Base-by-base conservation (phyloP, 306 rosid species). In the Argentina anserina region DNA sequence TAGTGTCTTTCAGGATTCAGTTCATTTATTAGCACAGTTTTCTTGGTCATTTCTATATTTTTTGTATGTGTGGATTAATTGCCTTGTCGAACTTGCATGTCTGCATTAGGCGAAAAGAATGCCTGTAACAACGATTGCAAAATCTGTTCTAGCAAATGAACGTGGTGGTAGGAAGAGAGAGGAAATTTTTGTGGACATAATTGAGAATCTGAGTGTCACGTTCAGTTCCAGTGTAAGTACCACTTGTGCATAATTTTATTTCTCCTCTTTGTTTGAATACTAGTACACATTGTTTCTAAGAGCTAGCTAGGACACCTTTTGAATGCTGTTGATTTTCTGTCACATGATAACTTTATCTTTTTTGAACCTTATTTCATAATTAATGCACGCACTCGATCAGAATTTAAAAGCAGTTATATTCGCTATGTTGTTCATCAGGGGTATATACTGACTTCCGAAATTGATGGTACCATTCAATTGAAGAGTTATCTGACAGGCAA, bases 391-490 rank as follows among this genome's bases (percentile, higher is more conserved):
- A 18, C 17, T 55, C 29, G 33, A 31, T 46, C 73, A 67, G 53
- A 68, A 53, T 53, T 63, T 42, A 65, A 67, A 67, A 81, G 53
- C 70, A 53, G 26, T 78, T 46, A 75, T 69, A 67, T 55, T 39
- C 78, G 36, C 65, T 15, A 50, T 76, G 71, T 79, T 82, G 85
- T 46, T 29, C 18, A 65, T 73, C 88, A 94, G 97, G 99, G 96
- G 70, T 94, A 84, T 71, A 84, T 91, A 78, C 92, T 94, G 70
- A 91, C 97, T 52, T 91, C 96, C 69, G 99, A 94, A 86, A 94
- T 94, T 72, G 97, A 91, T 83, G 99, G 97, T 65, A 91, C 97
- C 75, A 91, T 94, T 81, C 97, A 94, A 81, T 88, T 94, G 99
- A 94, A 94, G 89, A 94, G 99, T 82, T 91, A 85, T 81, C 96